Evolutionary conservation across 148 eudicot genomes (phyloP).

Genomic region (Persicaria maculosa): DNA sequence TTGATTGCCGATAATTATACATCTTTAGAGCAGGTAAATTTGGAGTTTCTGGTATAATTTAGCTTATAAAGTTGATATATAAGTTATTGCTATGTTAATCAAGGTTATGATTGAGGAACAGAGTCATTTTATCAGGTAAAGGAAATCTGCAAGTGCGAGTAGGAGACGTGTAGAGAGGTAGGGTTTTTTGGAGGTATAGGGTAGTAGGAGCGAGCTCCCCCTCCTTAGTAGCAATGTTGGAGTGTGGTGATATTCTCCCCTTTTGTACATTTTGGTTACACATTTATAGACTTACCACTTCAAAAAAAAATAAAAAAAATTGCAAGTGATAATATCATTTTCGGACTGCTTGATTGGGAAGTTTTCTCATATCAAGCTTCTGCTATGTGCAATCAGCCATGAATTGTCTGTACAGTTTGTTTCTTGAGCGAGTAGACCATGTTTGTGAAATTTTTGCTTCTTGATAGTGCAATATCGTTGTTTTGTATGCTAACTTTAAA

Average conservation of each 20-base stretch:
- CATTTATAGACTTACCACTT: too few relatives aligned
- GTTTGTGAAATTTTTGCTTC: neutral
- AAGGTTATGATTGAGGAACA: neutral
- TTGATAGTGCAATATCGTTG: neutral
- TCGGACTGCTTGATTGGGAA: neutral
- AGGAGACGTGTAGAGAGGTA: too few relatives aligned
- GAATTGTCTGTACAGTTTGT: neutral
- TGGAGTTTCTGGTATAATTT: neutral
- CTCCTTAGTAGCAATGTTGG: too few relatives aligned
- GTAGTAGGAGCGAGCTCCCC: too few relatives aligned
- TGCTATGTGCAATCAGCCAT: neutral
- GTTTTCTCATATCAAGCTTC: neutral
- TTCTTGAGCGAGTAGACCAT: neutral
- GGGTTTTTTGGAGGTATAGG: too few relatives aligned
- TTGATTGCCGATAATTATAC: slow-evolving; percentile 22
- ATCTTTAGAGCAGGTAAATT: slow-evolving; percentile 21
- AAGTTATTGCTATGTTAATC: neutral
- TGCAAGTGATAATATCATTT: neutral
- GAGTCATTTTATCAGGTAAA: neutral
- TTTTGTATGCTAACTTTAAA: neutral
- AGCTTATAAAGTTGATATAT: neutral
- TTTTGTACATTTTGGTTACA: too few relatives aligned
- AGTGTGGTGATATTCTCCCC: too few relatives aligned
- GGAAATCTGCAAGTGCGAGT: neutral
- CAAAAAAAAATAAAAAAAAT: too few relatives aligned